Evolutionary conservation across 768 basidiomycete species (phyloP).

Genomic region (Hypsizygus marmoreus): DNA sequence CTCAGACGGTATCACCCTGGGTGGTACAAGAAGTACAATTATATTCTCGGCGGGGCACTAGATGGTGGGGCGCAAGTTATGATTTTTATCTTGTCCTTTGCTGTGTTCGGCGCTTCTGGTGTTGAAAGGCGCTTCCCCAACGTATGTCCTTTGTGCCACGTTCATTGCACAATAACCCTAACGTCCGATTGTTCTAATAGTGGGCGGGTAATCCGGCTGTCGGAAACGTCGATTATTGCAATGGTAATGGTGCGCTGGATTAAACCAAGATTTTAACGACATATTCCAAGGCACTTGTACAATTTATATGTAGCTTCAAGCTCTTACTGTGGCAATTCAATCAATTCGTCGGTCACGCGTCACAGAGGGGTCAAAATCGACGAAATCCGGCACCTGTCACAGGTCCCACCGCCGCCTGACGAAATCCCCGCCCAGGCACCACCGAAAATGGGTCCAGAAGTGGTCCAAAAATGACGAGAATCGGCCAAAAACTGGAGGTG

Average conservation of each 20-base stretch:
- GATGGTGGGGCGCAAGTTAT: slow-evolving; percentile 69
- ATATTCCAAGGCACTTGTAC: neutral
- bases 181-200: slow-evolving; percentile 19
- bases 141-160: slow-evolving; percentile 24
- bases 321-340: neutral
- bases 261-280: slow-evolving; percentile 14
- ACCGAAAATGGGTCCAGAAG: too few species aligned
- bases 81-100: slow-evolving; percentile 65
- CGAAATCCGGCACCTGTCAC: too few species aligned
- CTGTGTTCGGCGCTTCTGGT: slow-evolving; percentile 63
- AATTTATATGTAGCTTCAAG: neutral
- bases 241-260: slow-evolving; percentile 57
- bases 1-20: slow-evolving; percentile 56
- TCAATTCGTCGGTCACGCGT: too few species aligned
- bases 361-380: too few species aligned
- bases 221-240: slow-evolving; percentile 61
- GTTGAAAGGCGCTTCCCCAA: slow-evolving; percentile 49
- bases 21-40: slow-evolving; percentile 72
- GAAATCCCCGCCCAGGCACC: too few species aligned
- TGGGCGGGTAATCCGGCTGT: slow-evolving; percentile 57
- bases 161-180: slow-evolving; percentile 3
- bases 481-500: too few species aligned
- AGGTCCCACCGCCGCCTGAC: too few species aligned
- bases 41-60: slow-evolving; percentile 64
- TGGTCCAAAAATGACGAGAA: too few species aligned